Percentiles rank a stretch among this genome's conserved stretches.
phyloP scores from a whole-genome alignment of 2,329 filamentous ascomycete species.

The Colletotrichum sp. region DNA sequence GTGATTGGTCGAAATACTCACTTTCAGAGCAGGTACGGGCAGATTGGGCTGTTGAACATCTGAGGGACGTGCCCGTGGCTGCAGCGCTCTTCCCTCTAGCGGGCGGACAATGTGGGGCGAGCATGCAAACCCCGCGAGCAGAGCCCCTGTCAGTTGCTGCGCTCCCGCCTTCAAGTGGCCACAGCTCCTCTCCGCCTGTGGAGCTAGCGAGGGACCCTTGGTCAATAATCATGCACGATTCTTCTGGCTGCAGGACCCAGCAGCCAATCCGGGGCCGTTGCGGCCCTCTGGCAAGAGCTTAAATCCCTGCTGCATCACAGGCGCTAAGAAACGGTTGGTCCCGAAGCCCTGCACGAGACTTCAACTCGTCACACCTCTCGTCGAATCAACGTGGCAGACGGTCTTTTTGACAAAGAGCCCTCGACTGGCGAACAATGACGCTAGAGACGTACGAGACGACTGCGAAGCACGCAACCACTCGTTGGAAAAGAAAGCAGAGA shows the following conservation, averaged over 20 bases:
- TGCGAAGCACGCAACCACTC: background rate
- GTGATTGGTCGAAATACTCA: background rate
- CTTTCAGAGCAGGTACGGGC: background rate
- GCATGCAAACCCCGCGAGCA: conserved; percentile 19
- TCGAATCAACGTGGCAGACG: conserved; percentile 39
- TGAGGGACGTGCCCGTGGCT: conserved; percentile 13
- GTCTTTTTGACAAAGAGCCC: background rate
- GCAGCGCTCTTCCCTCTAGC: conserved; percentile 2
- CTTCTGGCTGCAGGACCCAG: conserved; percentile 19
- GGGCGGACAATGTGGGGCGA: background rate
- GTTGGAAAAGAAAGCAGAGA: background rate
- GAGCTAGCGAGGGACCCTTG: conserved; percentile 24
- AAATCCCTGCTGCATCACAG: conserved; percentile 31
- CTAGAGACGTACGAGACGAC: conserved; percentile 19
- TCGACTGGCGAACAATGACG: conserved; percentile 8
- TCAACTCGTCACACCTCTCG: conserved; percentile 46
- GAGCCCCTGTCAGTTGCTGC: conserved; percentile 7
- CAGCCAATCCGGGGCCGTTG: conserved; percentile 46
- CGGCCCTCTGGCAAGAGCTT: conserved; percentile 29
- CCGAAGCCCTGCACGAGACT: conserved; percentile 52
- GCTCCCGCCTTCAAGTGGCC: conserved; percentile 16
- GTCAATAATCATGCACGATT: conserved; percentile 34
- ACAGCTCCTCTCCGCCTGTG: background rate
- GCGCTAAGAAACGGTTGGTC: conserved; percentile 49
- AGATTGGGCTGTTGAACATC: background rate